Evolutionary conservation across 768 basidiomycete species (phyloP).

Genomic region (Amanita rimosa): DNA sequence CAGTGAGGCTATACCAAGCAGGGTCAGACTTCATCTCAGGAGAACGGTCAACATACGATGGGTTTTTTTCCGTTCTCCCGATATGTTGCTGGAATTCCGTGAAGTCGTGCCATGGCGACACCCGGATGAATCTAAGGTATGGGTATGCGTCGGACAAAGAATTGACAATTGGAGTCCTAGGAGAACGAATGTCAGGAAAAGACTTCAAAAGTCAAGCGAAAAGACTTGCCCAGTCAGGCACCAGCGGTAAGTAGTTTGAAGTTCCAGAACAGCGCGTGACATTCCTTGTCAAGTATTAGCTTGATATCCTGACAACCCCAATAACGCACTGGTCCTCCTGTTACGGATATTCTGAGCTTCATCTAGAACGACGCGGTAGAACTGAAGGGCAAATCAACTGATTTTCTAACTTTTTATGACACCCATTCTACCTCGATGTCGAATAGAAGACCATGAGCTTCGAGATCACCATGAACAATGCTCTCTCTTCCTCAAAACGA

Average conservation of each 20-base stretch:
- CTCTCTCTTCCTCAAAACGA: conserved; percentile 4
- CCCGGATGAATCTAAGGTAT: conserved; percentile 29
- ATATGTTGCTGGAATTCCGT: conserved; percentile 27
- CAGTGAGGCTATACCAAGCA: conserved; percentile 27
- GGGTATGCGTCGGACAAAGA: conserved; percentile 43
- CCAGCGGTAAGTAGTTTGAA: conserved; percentile 51
- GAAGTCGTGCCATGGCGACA: conserved; percentile 39
- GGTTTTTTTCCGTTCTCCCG: conserved; percentile 33
- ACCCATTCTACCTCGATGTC: conserved; percentile 30
- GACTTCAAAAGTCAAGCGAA: neutral
- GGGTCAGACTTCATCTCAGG: neutral
- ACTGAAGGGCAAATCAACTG: conserved; percentile 18
- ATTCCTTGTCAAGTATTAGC: conserved; percentile 21
- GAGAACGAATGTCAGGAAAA: neutral
- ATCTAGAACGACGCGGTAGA: conserved; percentile 42
- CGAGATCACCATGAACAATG: neutral
- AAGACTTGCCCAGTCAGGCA: conserved; percentile 44
- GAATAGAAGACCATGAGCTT: conserved; percentile 35
- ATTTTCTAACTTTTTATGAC: neutral
- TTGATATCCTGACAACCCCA: neutral
- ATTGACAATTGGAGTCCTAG: conserved; percentile 57
- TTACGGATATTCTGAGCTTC: conserved; percentile 49
- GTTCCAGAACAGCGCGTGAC: conserved; percentile 42
- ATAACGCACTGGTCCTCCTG: conserved; percentile 30
- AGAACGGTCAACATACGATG: conserved; percentile 25